A percentile compares a stretch with the other conserved stretches of the same genome.
Conservation (phyloP, 1,284 basidiomycete genomes). For the Papiliotrema laurentii region DNA sequence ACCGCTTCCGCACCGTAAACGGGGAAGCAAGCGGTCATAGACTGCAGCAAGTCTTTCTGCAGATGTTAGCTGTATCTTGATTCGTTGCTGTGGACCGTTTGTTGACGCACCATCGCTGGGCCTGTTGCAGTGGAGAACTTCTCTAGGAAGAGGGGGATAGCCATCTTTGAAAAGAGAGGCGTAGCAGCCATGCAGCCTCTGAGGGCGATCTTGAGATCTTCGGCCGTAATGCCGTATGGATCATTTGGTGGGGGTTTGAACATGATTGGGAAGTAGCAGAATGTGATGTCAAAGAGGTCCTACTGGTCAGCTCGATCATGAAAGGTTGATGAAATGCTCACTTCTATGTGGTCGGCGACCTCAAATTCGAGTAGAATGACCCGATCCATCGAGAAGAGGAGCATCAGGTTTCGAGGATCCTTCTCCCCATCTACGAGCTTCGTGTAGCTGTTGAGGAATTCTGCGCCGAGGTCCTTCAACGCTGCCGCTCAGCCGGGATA, state of each 20-base stretch:
- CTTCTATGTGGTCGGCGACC: slow-evolving; percentile 67
- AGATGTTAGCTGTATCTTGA: background rate
- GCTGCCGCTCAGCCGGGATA: slow-evolving; percentile 48
- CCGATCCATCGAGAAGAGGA: slow-evolving; percentile 81
- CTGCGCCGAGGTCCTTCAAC: slow-evolving; percentile 65
- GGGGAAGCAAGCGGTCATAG: slow-evolving; percentile 69
- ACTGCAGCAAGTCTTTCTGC: slow-evolving; percentile 75
- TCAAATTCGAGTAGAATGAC: slow-evolving; percentile 87
- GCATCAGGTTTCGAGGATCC: slow-evolving; percentile 88
- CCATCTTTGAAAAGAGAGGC: slow-evolving; percentile 75
- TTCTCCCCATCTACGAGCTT: slow-evolving; percentile 88
- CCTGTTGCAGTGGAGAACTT: slow-evolving; percentile 83
- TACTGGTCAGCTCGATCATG: slow-evolving; percentile 35
- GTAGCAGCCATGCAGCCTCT: slow-evolving; percentile 67
- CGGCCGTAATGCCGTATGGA: slow-evolving; percentile 85
- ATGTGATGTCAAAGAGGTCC: slow-evolving; percentile 91
- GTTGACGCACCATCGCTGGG: slow-evolving; percentile 67
- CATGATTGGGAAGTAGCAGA: slow-evolving; percentile 98
- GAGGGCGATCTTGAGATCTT: slow-evolving; percentile 74
- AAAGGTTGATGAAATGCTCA: slow-evolving; percentile 42
- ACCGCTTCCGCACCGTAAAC: slow-evolving; percentile 68
- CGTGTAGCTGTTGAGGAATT: slow-evolving; percentile 71
- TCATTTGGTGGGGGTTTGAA: slow-evolving; percentile 93
- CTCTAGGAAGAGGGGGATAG: slow-evolving; percentile 84
- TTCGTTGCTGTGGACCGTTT: slow-evolving; percentile 2